Evolutionary conservation across 2,329 filamentous ascomycete species (phyloP), one percentile per base, ranked within the genome.

Genomic region (Gnomoniopsis smithogilvyi): DNA sequence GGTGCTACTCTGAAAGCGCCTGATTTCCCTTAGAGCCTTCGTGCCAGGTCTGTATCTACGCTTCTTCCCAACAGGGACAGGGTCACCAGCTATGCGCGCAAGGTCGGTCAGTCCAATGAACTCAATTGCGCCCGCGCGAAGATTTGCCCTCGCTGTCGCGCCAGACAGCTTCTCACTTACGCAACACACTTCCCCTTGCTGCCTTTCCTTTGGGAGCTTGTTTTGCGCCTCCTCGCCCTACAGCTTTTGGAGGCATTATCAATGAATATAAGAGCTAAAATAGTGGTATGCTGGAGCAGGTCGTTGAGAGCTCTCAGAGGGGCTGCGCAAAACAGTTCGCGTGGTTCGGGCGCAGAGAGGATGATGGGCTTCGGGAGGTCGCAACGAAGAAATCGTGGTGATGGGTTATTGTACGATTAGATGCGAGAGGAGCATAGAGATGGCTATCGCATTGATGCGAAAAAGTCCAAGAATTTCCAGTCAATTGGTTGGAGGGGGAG

Each of bases 11-110:
- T 98, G 95, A 74, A 96, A 96, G 68, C 85, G 86, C 72, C 93
- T 84, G 73, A 98, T 98, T 78, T 98, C 94, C 75, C 90, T 89
- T 57, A 98, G 82, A 56, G 95, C 94, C 65, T 91, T 82, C 47
- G 93, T 97, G 69, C 92, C 92, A 1, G 90, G 90, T 58, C 79
- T 83, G 70, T 91, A 92, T 65, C 90, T 83, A 64, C 82, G 82
- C 64, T 81, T 84, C 64, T 81, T 80, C 60, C 75, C 77, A 60
- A 81, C 78, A 1, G 89, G 89, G 49, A 90, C 76, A 33, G 90
- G 89, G 67, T 92, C 89, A 61, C 90, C 90, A 67, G 89, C 89
- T 92, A 62, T 41, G 17, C 58, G 15, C 57, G 12, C 15, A 45
- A 30, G n/a, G 21, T 62, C 60, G 55, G 69, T 72, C 64, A 69